A percentile compares a stretch with the other conserved stretches of the same genome.
Conservation (phyloP, 768 basidiomycete species). For the Termitomyces eurrhizus region DNA sequence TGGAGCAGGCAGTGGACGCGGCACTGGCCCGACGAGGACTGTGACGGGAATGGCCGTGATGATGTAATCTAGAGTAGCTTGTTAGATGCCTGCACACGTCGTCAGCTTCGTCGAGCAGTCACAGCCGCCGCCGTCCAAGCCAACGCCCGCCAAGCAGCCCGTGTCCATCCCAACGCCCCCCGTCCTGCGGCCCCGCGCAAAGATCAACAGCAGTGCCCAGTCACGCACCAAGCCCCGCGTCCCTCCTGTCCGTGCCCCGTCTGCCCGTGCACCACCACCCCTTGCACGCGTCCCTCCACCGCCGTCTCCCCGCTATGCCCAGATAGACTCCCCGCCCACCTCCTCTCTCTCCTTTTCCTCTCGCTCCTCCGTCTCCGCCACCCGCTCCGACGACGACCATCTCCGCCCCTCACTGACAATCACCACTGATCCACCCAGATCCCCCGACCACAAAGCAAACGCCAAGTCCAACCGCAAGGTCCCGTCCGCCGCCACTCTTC, state of each 20-base stretch:
- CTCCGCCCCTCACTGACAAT: constrained; percentile 18
- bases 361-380: constrained; percentile 37
- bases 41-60: constrained; percentile 22
- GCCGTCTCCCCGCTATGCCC: constrained; percentile 34
- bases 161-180: constrained; percentile 20
- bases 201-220: constrained; percentile 52
- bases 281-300: constrained; percentile 45
- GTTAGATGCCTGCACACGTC: neutral
- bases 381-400: constrained; percentile 22
- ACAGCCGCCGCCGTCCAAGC: too few relatives aligned
- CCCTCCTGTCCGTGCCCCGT: constrained; percentile 7
- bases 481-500: neutral
- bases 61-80: constrained; percentile 1
- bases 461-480: constrained; percentile 91
- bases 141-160: too few relatives aligned
- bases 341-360: constrained; percentile 78
- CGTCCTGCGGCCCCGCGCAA: constrained; percentile 48
- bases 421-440: constrained; percentile 14
- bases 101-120: neutral
- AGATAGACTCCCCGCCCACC: constrained; percentile 51
- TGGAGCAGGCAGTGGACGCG: constrained; percentile 58
- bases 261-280: constrained; percentile 39
- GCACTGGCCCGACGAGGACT: constrained; percentile 44
- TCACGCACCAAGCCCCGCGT: neutral
- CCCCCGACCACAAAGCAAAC: constrained; percentile 57